Conservation (phyloP, 768 basidiomycete species). For the Hemileccinum impolitum region DNA sequence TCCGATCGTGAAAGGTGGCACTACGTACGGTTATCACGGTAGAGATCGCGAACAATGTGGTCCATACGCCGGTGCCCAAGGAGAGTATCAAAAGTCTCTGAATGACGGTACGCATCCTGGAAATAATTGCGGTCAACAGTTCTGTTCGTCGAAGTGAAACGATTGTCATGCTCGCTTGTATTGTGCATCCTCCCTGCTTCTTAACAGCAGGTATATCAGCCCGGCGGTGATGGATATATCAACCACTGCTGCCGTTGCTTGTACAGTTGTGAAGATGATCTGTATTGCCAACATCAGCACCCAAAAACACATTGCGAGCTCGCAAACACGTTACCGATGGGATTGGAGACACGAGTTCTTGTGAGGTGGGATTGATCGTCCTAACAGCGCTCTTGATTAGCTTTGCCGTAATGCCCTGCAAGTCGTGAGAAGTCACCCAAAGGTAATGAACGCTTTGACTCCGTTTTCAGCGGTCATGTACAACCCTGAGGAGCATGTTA, state of each 20-base stretch:
- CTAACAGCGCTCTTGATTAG: slow-evolving; percentile 6
- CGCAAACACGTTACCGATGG: slow-evolving; percentile 3
- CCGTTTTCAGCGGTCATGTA: slow-evolving; percentile 2
- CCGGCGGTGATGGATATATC: slow-evolving; percentile 16
- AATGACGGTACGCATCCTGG: slow-evolving; percentile 18
- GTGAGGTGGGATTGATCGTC: slow-evolving; percentile 10
- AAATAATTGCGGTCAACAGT: not conserved
- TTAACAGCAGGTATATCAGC: slow-evolving; percentile 11
- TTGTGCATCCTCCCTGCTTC: slow-evolving; percentile 15
- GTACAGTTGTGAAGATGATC: slow-evolving; percentile 7
- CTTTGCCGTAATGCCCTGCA: not conserved
- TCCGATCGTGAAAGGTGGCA: not conserved
- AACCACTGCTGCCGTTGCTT: slow-evolving; percentile 7
- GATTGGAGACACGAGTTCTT: slow-evolving; percentile 7
- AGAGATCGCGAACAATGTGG: slow-evolving; percentile 11
- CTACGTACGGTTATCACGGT: slow-evolving; percentile 13
- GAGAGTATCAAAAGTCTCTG: slow-evolving; percentile 15
- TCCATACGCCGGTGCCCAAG: slow-evolving; percentile 16
- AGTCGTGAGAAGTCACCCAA: slow-evolving; percentile 8
- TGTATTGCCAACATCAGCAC: slow-evolving; percentile 1
- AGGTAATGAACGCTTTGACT: slow-evolving; percentile 7
- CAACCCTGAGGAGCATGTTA: not conserved
- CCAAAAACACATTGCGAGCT: not conserved
- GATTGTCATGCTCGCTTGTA: slow-evolving; percentile 1
- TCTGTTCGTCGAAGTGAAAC: not conserved